Conservation (phyloP, 192 early-diverging fungal species). For the Umbelopsis sp. region DNA sequence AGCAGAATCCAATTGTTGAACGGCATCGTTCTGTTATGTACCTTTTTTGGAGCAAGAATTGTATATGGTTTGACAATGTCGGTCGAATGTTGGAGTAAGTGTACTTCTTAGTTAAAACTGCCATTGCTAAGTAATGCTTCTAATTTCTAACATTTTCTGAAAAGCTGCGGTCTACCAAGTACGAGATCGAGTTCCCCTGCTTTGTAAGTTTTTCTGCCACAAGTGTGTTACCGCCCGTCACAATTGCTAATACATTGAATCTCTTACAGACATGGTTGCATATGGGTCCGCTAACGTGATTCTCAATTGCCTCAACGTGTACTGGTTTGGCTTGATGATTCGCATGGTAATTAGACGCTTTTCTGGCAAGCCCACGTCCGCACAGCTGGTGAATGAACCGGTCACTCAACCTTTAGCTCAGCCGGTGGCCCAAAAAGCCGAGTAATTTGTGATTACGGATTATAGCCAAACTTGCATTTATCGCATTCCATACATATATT, state of each 20-base stretch:
- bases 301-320: slow-evolving; percentile 67
- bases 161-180: slow-evolving; percentile 30
- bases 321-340: slow-evolving; percentile 63
- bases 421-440: too few relatives aligned
- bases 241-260: background rate
- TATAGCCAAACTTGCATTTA: too few relatives aligned
- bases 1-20: slow-evolving; percentile 79
- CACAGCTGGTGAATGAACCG: too few relatives aligned
- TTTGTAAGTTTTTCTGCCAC: slow-evolving; percentile 25
- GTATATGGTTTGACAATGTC: slow-evolving; percentile 79
- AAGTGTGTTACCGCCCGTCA: background rate
- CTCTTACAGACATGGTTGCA: slow-evolving; percentile 37
- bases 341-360: slow-evolving; percentile 44
- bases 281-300: slow-evolving; percentile 62
- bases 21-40: slow-evolving; percentile 71
- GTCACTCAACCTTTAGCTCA: too few relatives aligned
- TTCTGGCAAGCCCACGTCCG: slow-evolving; percentile 8
- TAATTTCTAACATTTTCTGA: background rate
- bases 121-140: too few relatives aligned
- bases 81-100: slow-evolving; percentile 60
- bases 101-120: too few relatives aligned
- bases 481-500: too few relatives aligned
- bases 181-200: slow-evolving; percentile 28
- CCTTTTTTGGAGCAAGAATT: slow-evolving; percentile 79
- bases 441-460: too few relatives aligned